phyloP scores from a whole-genome alignment of 441 rosid genomes.

The Adansonia grandidieri region DNA sequence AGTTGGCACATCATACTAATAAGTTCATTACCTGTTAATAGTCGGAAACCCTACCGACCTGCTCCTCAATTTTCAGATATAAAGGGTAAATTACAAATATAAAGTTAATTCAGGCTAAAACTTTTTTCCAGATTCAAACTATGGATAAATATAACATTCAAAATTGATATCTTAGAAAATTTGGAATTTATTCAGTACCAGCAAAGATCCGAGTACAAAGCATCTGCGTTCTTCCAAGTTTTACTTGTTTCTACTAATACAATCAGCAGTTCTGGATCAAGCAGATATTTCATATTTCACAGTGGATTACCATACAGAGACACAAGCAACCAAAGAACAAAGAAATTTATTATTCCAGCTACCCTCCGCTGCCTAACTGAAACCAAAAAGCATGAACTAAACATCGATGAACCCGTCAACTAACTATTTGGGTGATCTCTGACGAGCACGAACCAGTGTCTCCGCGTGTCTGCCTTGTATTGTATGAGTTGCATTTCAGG shows the following conservation, averaged over 20 bases:
- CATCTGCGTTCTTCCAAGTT: conserved; percentile 16
- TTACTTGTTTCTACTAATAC: background rate
- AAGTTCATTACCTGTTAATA: background rate
- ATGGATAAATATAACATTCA: background rate
- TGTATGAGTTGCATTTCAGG: conserved; percentile 47
- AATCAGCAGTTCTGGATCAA: background rate
- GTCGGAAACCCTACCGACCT: background rate
- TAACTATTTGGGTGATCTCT: conserved; percentile 32
- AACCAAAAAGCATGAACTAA: background rate
- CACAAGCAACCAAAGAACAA: background rate
- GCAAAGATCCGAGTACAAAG: background rate
- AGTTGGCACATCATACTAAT: background rate
- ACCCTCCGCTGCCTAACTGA: conserved; percentile 13
- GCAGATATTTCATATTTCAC: background rate
- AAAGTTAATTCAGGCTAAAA: background rate
- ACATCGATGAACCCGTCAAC: conserved; percentile 24
- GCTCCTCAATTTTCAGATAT: background rate
- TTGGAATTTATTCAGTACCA: conserved; percentile 10
- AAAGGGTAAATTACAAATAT: background rate
- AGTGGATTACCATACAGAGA: background rate
- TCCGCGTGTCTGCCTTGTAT: conserved; percentile 41
- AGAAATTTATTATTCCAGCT: background rate
- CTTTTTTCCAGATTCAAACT: background rate
- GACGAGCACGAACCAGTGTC: conserved; percentile 46
- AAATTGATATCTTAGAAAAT: background rate